These are phyloP conservation scores for Pseudogymnoascus sp. DNA, from an alignment of 2,329 filamentous ascomycete species.

Conservation along the genomic window DNA sequence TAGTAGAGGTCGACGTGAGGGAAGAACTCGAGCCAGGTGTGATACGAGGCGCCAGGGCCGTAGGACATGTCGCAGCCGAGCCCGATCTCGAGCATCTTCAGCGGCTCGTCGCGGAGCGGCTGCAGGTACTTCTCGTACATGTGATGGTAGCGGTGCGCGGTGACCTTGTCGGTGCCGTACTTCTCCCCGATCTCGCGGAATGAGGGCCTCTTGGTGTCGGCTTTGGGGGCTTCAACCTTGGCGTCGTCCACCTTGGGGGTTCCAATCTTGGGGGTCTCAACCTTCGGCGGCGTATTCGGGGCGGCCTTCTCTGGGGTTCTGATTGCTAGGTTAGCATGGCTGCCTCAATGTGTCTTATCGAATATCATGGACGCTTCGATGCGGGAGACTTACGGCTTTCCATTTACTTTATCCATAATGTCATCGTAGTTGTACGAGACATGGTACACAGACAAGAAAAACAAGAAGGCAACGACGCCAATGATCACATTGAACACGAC, in stretches of 20 bases:
- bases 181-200: constrained; percentile 30
- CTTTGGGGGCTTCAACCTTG: background rate
- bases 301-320: background rate
- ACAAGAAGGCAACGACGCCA: background rate
- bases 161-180: constrained; percentile 34
- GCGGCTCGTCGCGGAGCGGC: constrained; percentile 23
- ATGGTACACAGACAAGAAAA: background rate
- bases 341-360: background rate
- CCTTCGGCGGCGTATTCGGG: background rate
- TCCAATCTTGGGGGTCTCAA: background rate
- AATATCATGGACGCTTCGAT: background rate
- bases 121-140: constrained; percentile 35
- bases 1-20: constrained; percentile 33
- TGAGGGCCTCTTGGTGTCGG: constrained; percentile 9
- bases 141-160: constrained; percentile 30
- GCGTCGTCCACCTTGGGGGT: background rate
- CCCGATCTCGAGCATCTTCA: constrained; percentile 36
- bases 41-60: constrained; percentile 32
- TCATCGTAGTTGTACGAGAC: constrained; percentile 2
- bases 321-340: background rate
- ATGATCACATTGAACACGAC: constrained; percentile 6
- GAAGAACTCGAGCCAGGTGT: constrained; percentile 35
- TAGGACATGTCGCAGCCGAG: constrained; percentile 33
- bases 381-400: background rate
- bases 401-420: background rate